Percentiles rank a stretch among this genome's conserved stretches.
Evolutionary conservation across 352 stramenopile species (phyloP).

Genomic region (Phytophthora lateralis): DNA sequence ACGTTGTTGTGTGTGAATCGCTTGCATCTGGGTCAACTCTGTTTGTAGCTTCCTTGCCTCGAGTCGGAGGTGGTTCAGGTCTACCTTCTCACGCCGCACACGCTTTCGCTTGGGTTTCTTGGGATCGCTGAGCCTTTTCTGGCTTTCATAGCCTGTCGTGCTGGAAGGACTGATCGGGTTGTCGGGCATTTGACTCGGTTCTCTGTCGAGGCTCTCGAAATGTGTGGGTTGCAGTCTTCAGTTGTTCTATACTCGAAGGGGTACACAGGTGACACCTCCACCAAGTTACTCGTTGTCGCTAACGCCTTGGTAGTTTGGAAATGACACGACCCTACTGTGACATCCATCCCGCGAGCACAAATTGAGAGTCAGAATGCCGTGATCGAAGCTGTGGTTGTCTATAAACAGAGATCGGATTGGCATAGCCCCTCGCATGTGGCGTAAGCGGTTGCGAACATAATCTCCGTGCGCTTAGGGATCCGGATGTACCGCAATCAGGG

Average conservation of each 20-base stretch:
- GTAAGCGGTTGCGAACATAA: background rate
- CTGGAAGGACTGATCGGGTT: no score
- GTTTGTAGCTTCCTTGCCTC: conserved; percentile 32
- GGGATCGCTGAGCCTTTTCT: background rate
- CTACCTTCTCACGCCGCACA: conserved; percentile 20
- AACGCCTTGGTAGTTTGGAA: background rate
- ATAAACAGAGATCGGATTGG: background rate
- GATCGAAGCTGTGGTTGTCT: no score
- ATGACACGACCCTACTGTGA: background rate
- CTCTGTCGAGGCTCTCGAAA: background rate
- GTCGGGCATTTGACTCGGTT: background rate
- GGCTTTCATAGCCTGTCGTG: background rate
- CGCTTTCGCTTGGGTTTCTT: conserved; percentile 17
- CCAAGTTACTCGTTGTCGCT: background rate
- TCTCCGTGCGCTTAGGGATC: background rate
- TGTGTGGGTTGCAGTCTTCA: background rate
- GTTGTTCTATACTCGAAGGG: background rate
- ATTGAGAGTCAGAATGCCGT: background rate
- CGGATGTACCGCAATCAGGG: no score
- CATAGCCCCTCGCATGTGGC: background rate
- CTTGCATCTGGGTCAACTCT: conserved; percentile 16
- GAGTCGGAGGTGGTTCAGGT: conserved; percentile 34
- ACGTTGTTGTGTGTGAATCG: background rate
- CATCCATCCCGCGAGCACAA: background rate
- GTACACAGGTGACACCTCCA: background rate